Conservation (phyloP, 805 yeast species). For the Cyberlindnera japonica region DNA sequence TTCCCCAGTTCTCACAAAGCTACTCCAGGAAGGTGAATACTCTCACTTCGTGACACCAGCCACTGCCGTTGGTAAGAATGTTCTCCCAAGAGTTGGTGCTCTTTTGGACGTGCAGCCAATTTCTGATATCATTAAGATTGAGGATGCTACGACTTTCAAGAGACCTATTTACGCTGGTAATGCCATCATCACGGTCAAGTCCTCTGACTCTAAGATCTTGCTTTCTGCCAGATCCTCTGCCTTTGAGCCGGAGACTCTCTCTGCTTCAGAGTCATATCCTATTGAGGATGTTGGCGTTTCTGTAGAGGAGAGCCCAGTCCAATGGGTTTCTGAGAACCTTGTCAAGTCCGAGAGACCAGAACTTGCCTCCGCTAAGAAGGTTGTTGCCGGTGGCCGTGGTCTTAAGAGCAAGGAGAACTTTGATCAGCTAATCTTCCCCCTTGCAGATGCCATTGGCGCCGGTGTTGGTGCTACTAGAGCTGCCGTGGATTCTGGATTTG, state of each 20-base stretch:
- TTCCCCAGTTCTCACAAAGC: conserved; percentile 57
- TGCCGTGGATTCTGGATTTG: conserved; percentile 93
- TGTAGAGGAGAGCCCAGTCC: conserved; percentile 37
- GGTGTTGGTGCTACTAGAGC: conserved; percentile 98
- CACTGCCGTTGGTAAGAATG: conserved; percentile 82
- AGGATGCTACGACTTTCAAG: conserved; percentile 65
- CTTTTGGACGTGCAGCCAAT: conserved; percentile 82
- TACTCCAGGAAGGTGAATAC: conserved; percentile 36
- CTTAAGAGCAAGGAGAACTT: conserved; percentile 86
- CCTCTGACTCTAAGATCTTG: conserved; percentile 61
- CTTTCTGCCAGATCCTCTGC: conserved; percentile 85
- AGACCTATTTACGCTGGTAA: conserved; percentile 98
- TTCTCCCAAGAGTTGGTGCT: conserved; percentile 86
- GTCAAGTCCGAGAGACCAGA: conserved; percentile 86
- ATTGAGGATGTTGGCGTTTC: conserved; percentile 45
- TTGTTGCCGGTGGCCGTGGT: conserved; percentile 94
- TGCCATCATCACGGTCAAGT: conserved; percentile 76
- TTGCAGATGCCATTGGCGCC: conserved; percentile 87
- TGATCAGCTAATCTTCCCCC: conserved; percentile 70
- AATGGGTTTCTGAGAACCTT: conserved; percentile 75
- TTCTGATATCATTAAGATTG: conserved; percentile 72
- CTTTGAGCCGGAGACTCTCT: conserved; percentile 48
- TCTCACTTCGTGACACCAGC: conserved; percentile 79
- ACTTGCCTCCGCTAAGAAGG: conserved; percentile 72
- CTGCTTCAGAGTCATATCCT: conserved; percentile 34